A percentile compares a stretch with the other conserved stretches of the same genome.
Evolutionary conservation across 1,284 basidiomycete genomes (phyloP).

Genomic region (Puccinia polysora): DNA sequence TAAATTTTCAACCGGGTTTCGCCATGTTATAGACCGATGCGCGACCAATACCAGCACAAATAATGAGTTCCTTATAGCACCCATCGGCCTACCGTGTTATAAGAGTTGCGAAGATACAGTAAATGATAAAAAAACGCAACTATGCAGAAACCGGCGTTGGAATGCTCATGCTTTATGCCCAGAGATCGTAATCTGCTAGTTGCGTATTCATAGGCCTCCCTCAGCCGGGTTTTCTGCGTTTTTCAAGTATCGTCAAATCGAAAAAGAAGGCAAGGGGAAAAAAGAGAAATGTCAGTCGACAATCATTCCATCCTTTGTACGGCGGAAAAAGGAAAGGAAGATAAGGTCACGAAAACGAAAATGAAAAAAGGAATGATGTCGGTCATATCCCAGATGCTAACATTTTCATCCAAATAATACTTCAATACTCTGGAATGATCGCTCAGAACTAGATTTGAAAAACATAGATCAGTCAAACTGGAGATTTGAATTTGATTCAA

Average conservation of each 20-base stretch:
- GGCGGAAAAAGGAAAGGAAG: too few relatives aligned
- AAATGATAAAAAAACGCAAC: not conserved
- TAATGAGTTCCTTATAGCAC: too few relatives aligned
- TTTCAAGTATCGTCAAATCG: too few relatives aligned
- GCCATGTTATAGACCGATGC: not conserved
- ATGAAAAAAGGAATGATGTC: not conserved
- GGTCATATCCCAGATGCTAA: too few relatives aligned
- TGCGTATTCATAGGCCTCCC: not conserved
- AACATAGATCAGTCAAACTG: not conserved
- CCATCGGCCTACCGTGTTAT: too few relatives aligned
- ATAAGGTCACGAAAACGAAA: too few relatives aligned
- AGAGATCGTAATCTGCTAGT: not conserved
- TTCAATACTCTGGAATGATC: not conserved
- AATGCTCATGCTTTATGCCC: not conserved
- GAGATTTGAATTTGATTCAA: constrained; percentile 8
- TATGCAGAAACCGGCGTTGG: constrained; percentile 3
- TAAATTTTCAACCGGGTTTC: not conserved
- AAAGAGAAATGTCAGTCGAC: too few relatives aligned
- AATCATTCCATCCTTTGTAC: too few relatives aligned
- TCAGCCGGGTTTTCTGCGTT: not conserved
- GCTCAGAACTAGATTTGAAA: not conserved
- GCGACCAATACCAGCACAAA: not conserved
- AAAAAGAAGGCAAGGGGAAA: too few relatives aligned
- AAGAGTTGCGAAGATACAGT: too few relatives aligned
- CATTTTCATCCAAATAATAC: constrained; percentile 6